Evolutionary conservation across 805 yeast species (phyloP).

Genomic region (Teunomyces pallodes): DNA sequence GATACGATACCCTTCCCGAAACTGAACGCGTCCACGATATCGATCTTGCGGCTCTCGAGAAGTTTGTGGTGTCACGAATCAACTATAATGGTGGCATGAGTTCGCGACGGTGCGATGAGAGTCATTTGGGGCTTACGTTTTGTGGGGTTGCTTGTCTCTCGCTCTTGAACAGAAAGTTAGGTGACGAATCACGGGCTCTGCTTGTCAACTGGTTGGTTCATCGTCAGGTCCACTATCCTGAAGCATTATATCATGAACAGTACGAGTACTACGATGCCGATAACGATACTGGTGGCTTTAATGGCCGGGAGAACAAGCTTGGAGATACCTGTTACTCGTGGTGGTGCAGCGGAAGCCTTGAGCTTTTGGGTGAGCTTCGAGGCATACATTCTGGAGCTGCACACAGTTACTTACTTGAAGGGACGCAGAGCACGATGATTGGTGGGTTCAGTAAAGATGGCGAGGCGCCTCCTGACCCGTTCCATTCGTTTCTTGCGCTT

Average conservation of each 20-base stretch:
- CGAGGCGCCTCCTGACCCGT: constrained; percentile 65
- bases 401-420: constrained; percentile 43
- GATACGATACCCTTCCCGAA: constrained; percentile 28
- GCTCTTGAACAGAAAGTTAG: constrained; percentile 26
- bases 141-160: constrained; percentile 71
- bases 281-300: constrained; percentile 71
- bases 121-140: constrained; percentile 85
- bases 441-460: constrained; percentile 82
- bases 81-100: constrained; percentile 73
- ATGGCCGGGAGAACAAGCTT: constrained; percentile 81
- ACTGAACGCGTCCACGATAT: constrained; percentile 34
- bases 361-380: constrained; percentile 34
- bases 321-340: constrained; percentile 88
- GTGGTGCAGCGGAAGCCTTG: constrained; percentile 70
- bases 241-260: constrained; percentile 24
- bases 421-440: constrained; percentile 57
- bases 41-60: constrained; percentile 36
- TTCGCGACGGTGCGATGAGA: constrained; percentile 49
- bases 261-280: constrained; percentile 37
- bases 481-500: constrained; percentile 62
- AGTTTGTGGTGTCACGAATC: constrained; percentile 29
- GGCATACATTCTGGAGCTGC: constrained; percentile 37
- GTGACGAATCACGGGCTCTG: constrained; percentile 9
- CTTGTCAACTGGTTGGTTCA: constrained; percentile 52
- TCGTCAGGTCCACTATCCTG: constrained; percentile 51